Evolutionary conservation across 164 flowering plant genomes (phyloP), one percentile per base, ranked within the genome.

Genomic region (Piper betle): DNA sequence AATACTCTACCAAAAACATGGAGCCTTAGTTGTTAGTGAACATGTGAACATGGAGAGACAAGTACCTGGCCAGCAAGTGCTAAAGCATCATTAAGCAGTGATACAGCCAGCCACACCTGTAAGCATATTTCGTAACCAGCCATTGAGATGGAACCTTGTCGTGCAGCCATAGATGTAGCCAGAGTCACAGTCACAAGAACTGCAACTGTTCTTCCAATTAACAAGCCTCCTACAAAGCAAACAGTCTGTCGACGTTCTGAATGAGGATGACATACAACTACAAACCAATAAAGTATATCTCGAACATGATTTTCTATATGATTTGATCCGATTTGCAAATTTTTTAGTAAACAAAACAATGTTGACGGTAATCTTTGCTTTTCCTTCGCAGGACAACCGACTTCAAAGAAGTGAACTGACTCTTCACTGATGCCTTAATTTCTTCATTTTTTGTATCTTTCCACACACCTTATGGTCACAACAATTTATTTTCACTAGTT

Each of bases 21-120:
- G 33, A 25, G 33, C 33, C 33, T 25, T 25, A 25, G 33, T 25
- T 25, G 33, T 2, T 25, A 25, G 33, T 25, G 33, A 25, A 25
- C 33, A 25, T 25, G 33, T 25, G 33, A 10, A 18, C 57, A 53
- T 16, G 16, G 3, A 38, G 17, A 20, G 17, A 3, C 4, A 4
- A 16, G 38, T 73, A 86, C 99, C 94, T 93, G 99, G 43, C 94
- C 99, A 72, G 97, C 81, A 76, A 90, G 78, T 59, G 97, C 99
- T 68, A 93, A 73, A 66, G 99, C 97, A 80, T 90, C 99, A 70
- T 79, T 93, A 39, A 93, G 87, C 75, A 93, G 70, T 50, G 99
- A 93, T 48, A 90, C 60, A 18, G 97, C 83, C 81, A 93, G 64
- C 99, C 99, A 90, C 52, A 90, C 83, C 80, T 90, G 73, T 58